phyloP scores from a whole-genome alignment of 2,329 filamentous ascomycete genomes.

The Pleochaeta shiraiana region DNA sequence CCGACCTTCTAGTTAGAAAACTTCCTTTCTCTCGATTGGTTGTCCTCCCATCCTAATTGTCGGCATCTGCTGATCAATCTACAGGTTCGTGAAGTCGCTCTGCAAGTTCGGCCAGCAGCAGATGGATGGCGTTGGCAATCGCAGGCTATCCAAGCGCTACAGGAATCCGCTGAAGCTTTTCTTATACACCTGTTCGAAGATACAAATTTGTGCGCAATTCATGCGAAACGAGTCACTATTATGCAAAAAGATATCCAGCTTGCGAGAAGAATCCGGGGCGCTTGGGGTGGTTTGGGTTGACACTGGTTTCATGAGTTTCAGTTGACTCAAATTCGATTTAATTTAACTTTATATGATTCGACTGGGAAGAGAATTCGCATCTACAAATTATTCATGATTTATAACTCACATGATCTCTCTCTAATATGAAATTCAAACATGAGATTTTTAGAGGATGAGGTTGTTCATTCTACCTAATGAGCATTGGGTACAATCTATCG shows the following conservation, averaged over 20 bases:
- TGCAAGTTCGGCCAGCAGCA: conserved; percentile 37
- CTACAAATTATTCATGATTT: too few relatives aligned
- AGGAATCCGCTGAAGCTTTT: conserved; percentile 93
- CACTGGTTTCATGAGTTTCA: not conserved
- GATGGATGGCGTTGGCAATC: conserved; percentile 84
- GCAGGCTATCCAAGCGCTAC: conserved; percentile 77
- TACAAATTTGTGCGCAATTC: conserved; percentile 87
- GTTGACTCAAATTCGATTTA: not conserved
- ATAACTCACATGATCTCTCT: too few relatives aligned
- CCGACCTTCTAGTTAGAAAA: conserved; percentile 66
- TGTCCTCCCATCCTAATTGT: conserved; percentile 12
- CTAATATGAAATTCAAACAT: too few relatives aligned
- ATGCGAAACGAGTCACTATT: conserved; percentile 90
- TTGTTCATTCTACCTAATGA: too few relatives aligned
- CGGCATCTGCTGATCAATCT: conserved; percentile 3
- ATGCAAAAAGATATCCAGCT: conserved; percentile 98
- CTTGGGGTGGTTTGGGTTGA: conserved; percentile 49
- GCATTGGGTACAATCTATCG: too few relatives aligned
- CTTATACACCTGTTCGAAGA: conserved; percentile 93
- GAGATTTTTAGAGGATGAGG: too few relatives aligned
- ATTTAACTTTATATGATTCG: not conserved
- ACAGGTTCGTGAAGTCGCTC: conserved; percentile 49
- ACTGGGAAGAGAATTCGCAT: too few relatives aligned
- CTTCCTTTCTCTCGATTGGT: conserved; percentile 62
- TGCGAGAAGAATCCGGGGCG: conserved; percentile 55